Evolutionary conservation across 768 basidiomycete species (phyloP).

Genomic region (Kwoniella sp.): DNA sequence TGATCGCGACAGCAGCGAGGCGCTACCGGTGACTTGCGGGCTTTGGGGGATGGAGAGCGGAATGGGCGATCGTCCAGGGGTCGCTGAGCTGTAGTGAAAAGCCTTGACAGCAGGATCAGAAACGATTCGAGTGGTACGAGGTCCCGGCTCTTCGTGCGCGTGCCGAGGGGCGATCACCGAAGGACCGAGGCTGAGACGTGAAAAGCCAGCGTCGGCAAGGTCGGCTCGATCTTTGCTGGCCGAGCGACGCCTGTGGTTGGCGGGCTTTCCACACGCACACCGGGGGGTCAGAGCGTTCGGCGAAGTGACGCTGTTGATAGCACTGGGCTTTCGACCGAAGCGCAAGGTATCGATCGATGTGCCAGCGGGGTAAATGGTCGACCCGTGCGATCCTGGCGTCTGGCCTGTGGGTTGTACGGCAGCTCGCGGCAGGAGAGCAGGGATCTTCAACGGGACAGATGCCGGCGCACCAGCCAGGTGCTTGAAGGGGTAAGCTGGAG

Average conservation of each 20-base stretch:
- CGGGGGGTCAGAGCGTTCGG: slow-evolving; percentile 44
- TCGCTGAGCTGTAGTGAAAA: neutral
- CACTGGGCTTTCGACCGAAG: slow-evolving; percentile 46
- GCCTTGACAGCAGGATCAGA: slow-evolving; percentile 24
- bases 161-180: slow-evolving; percentile 10
- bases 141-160: neutral
- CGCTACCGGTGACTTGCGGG: slow-evolving; percentile 7
- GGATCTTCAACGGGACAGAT: slow-evolving; percentile 45
- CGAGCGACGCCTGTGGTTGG: slow-evolving; percentile 22
- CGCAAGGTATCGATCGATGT: slow-evolving; percentile 43
- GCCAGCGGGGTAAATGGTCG: slow-evolving; percentile 28
- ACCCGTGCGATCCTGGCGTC: slow-evolving; percentile 20
- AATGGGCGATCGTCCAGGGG: neutral
- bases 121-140: slow-evolving; percentile 16
- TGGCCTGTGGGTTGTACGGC: slow-evolving; percentile 4
- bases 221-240: slow-evolving; percentile 29
- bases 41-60: slow-evolving; percentile 11
- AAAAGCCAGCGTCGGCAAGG: slow-evolving; percentile 28
- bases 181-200: slow-evolving; percentile 29
- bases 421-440: slow-evolving; percentile 21
- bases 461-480: slow-evolving; percentile 15
- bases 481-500: slow-evolving; percentile 40
- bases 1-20: slow-evolving; percentile 34
- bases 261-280: slow-evolving; percentile 41
- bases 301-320: slow-evolving; percentile 43